Percentiles rank a stretch among this genome's conserved stretches.
Evolutionary conservation across 257 asterid species (phyloP).

Genomic region (Anisodus tanguticus): DNA sequence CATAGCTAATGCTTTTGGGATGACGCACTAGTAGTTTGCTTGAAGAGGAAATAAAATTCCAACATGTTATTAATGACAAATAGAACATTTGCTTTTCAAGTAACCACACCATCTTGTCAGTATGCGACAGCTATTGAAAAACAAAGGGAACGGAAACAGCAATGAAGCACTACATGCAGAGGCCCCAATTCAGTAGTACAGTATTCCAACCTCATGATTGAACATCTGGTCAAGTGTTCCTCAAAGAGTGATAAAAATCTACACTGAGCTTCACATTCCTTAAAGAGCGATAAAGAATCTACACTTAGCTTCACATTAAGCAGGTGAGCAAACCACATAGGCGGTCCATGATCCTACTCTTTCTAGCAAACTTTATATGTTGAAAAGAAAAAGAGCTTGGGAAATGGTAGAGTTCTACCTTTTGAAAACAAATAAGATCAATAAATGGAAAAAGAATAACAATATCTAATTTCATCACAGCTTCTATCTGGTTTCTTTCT

Average conservation of each 20-base stretch:
- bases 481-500: background rate
- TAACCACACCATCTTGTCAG: background rate
- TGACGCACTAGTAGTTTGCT: background rate
- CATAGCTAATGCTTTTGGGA: background rate
- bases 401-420: background rate
- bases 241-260: slow-evolving; percentile 1
- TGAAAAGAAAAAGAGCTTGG: background rate
- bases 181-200: background rate
- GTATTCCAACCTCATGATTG: background rate
- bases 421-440: slow-evolving; percentile 4
- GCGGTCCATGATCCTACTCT: background rate
- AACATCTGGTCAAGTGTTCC: background rate
- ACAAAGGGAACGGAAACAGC: background rate
- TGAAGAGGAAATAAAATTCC: background rate
- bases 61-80: slow-evolving; percentile 23
- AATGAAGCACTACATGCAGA: background rate
- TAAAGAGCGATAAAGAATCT: background rate
- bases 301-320: slow-evolving; percentile 2
- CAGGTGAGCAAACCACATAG: background rate
- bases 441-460: background rate
- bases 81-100: background rate
- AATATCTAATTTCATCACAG: background rate
- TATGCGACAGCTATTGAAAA: background rate
- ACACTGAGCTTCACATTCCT: slow-evolving; percentile 16
- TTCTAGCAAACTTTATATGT: background rate